phyloP scores from a whole-genome alignment of 2,329 filamentous ascomycete species.

The Ophiostoma populinum region DNA sequence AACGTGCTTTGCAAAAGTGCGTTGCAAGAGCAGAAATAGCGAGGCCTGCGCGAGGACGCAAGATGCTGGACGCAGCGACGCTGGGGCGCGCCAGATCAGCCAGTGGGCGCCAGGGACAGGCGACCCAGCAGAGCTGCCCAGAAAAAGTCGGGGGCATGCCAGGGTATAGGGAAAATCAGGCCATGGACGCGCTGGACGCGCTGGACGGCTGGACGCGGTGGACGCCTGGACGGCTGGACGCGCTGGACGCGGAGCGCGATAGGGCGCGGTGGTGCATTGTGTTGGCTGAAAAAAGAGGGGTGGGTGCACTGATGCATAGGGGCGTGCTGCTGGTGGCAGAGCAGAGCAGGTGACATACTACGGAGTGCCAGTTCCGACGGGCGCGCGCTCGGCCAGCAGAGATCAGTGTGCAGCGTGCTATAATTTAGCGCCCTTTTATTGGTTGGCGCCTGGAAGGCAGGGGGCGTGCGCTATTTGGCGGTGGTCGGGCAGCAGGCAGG shows the following conservation, averaged over 20 bases:
- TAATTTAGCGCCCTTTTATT: conserved; percentile 6
- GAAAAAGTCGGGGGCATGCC: conserved; percentile 6
- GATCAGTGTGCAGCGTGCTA: neutral
- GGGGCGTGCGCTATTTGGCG: conserved; percentile 2
- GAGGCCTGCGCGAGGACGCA: neutral
- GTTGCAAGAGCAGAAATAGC: neutral
- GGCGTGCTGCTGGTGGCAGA: neutral
- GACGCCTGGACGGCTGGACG: neutral
- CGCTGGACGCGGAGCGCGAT: neutral
- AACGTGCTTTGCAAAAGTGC: neutral
- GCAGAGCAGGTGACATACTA: neutral
- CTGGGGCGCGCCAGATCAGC: neutral
- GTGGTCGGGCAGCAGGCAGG: neutral
- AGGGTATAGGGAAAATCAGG: conserved; percentile 10
- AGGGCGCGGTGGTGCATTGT: too few species aligned
- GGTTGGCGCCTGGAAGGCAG: conserved; percentile 6
- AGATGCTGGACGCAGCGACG: neutral
- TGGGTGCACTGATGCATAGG: neutral
- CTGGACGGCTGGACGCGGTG: neutral
- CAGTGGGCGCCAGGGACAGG: neutral
- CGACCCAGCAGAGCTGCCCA: too few species aligned
- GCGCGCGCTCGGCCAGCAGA: neutral
- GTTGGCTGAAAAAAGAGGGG: conserved; percentile 3
- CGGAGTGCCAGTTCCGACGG: neutral
- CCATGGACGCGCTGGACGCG: neutral